Percentiles rank a stretch among this genome's conserved stretches.
Evolutionary conservation across 148 eudicot genomes (phyloP).

Genomic region (Vaccinium vitisidaea): DNA sequence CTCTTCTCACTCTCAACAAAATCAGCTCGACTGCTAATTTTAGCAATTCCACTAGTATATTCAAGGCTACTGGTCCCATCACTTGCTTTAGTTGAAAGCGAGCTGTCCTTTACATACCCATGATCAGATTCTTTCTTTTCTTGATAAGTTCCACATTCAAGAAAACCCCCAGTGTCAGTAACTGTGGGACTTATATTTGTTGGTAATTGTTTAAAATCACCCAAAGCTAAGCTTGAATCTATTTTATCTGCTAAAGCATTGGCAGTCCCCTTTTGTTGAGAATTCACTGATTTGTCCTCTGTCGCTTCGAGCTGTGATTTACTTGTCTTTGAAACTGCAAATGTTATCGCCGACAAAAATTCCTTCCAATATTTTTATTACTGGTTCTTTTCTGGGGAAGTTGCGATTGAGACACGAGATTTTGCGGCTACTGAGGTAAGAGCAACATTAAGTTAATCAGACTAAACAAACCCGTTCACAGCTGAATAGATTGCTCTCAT

Average conservation of each 20-base stretch:
- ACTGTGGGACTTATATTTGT: constrained; percentile 4
- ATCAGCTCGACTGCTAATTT: constrained; percentile 63
- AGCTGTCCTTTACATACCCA: constrained; percentile 33
- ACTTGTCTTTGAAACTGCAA: constrained; percentile 30
- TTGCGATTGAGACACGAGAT: constrained; percentile 26
- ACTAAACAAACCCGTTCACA: constrained; percentile 33
- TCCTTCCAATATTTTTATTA: constrained; percentile 32
- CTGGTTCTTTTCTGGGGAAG: constrained; percentile 38
- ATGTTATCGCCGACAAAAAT: constrained; percentile 29
- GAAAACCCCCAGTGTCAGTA: constrained; percentile 27
- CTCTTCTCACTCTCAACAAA: constrained; percentile 76
- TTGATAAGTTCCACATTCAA: constrained; percentile 32
- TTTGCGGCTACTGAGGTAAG: constrained; percentile 54
- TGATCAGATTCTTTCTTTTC: constrained; percentile 48
- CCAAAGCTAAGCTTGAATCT: constrained; percentile 42
- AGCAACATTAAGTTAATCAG: constrained; percentile 18
- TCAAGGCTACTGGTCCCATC: constrained; percentile 59
- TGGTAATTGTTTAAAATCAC: constrained; percentile 29
- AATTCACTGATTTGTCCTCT: constrained; percentile 27
- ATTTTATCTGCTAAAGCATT: constrained; percentile 44
- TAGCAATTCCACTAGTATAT: constrained; percentile 67
- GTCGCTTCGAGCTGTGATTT: constrained; percentile 32
- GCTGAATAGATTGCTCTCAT: constrained; percentile 16
- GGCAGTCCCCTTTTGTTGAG: constrained; percentile 28
- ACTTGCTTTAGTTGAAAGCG: constrained; percentile 58